A percentile compares a stretch with the other conserved stretches of the same genome.
phyloP scores from a whole-genome alignment of 192 early-diverging fungal genomes.

The Coemansia sp. region DNA sequence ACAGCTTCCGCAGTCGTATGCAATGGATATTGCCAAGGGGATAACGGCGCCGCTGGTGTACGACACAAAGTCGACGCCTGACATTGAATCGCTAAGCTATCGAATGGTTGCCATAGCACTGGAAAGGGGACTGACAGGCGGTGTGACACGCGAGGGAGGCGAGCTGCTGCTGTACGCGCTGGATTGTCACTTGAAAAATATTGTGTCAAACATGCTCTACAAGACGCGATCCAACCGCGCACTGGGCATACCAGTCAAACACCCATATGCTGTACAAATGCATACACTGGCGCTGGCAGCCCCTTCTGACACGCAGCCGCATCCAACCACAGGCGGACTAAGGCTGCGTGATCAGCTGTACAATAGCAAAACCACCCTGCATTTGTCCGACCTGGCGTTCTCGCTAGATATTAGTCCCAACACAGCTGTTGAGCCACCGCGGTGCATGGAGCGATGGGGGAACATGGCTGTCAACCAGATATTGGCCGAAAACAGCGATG shows the following conservation, averaged over 20 bases:
- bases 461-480: constrained; percentile 60
- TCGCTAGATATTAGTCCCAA: constrained; percentile 65
- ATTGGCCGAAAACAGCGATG: constrained; percentile 28
- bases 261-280: neutral
- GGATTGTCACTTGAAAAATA: constrained; percentile 70
- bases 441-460: constrained; percentile 61
- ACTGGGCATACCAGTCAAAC: constrained; percentile 55
- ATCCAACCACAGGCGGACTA: constrained; percentile 40
- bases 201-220: constrained; percentile 67
- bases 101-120: constrained; percentile 69
- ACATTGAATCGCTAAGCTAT: constrained; percentile 62
- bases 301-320: neutral
- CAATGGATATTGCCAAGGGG: constrained; percentile 66
- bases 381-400: constrained; percentile 63
- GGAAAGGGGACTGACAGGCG: constrained; percentile 67
- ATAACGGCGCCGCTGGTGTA: constrained; percentile 66
- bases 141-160: constrained; percentile 61
- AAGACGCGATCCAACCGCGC: constrained; percentile 65
- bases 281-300: neutral
- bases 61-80: constrained; percentile 66
- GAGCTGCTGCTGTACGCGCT: constrained; percentile 67
- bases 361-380: constrained; percentile 49
- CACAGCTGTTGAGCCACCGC: constrained; percentile 63
- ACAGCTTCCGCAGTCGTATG: constrained; percentile 56
- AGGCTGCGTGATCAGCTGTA: constrained; percentile 52